Evolutionary conservation across 2,329 filamentous ascomycete species (phyloP), one percentile per base, ranked within the genome.

Genomic region (Trichoderma pleuroti): DNA sequence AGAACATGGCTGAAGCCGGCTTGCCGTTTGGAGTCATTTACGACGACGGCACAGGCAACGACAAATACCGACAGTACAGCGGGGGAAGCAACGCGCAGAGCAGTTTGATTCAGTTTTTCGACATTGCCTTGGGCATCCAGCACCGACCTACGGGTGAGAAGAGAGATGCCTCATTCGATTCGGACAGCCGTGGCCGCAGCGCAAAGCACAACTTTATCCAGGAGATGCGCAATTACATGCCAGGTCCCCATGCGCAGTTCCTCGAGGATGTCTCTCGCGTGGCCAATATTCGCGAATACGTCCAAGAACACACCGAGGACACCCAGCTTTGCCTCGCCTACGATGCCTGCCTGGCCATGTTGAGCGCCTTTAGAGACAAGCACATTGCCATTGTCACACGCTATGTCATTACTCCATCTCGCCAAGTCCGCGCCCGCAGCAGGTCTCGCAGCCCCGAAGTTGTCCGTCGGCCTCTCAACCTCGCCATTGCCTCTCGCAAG

Each of bases 171-270:
- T 77, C 81, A 2, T 80, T 82, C 14, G 82, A 83, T 28, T 80
- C 81, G 5, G 85, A 85, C 42, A 84, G 84, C 65, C 86, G 87
- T 56, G 75, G 78, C 8, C 18, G 65, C 39, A 76, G 76, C 76
- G 73, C 76, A 70, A 74, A 82, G 82, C 68, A 97, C 82, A 97
- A 96, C 77, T 99, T 99, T 82, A 95, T 99, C 78, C 90, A 92
- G 77, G 96, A 99, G 74, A 99, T 99, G 96, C 92, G 95, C 71
- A 88, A 88, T 59, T 99, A 99, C 82, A 99, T 99, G 96, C 96
- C 96, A 0, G 95, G 94, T 0, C 89, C 92, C 0, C 96, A 99
- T 78, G 92, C 94, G 4, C 90, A 92, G 52, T 99, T 99, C 82
- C 86, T 99, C 4, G 87, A 92, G 73, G 92, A 97, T 73, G 90